phyloP scores from a whole-genome alignment of 441 rosid genomes.

The Populus trichocarpa region DNA sequence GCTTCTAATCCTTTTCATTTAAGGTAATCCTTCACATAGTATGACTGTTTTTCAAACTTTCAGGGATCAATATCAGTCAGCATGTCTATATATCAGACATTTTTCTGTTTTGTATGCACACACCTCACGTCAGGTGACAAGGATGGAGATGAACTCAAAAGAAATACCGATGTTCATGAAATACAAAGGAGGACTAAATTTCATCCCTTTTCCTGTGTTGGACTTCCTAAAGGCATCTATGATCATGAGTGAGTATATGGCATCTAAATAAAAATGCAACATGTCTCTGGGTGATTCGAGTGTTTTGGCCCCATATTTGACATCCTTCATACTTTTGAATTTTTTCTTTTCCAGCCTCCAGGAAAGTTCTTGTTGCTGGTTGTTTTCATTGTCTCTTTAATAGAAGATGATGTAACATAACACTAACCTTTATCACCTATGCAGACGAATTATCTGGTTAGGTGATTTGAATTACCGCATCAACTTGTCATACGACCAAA shows the following conservation, averaged over 20 bases:
- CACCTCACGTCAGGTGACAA: slow-evolving; percentile 85
- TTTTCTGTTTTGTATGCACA: slow-evolving; percentile 65
- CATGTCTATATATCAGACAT: slow-evolving; percentile 79
- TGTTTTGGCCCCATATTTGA: background rate
- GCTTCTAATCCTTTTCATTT: background rate
- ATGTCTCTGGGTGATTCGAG: background rate
- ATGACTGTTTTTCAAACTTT: slow-evolving; percentile 28
- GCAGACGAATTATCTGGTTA: slow-evolving; percentile 72
- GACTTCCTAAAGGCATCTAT: slow-evolving; percentile 55
- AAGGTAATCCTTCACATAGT: slow-evolving; percentile 15
- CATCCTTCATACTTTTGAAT: background rate
- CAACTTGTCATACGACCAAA: slow-evolving; percentile 69
- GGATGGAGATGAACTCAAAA: slow-evolving; percentile 72
- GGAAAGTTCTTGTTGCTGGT: background rate
- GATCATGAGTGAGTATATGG: slow-evolving; percentile 69
- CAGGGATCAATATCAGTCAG: slow-evolving; percentile 93
- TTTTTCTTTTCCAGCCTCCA: slow-evolving; percentile 7
- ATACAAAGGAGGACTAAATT: slow-evolving; percentile 70
- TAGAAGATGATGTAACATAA: background rate
- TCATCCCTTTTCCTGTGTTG: slow-evolving; percentile 41
- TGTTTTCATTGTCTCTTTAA: background rate
- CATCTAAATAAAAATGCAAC: background rate
- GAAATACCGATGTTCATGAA: slow-evolving; percentile 79
- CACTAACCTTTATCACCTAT: slow-evolving; percentile 11
- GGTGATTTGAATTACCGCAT: slow-evolving; percentile 39